Evolutionary conservation across 768 basidiomycete species (phyloP).

Genomic region (Neoboletus subvelutipes): DNA sequence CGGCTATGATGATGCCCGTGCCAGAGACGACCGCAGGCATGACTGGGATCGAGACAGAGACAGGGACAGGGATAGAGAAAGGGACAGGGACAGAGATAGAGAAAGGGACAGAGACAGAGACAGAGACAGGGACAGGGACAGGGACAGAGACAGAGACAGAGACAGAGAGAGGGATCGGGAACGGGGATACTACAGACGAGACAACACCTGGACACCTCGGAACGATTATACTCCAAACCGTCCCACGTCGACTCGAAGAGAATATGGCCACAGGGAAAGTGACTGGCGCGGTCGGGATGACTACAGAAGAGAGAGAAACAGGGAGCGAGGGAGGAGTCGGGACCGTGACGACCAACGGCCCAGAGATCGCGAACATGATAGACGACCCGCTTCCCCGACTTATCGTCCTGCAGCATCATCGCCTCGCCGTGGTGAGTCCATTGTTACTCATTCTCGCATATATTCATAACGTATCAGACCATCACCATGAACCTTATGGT

Average conservation of each 20-base stretch:
- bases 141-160: slow-evolving; percentile 13
- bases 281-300: slow-evolving; percentile 25
- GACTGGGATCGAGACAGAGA: slow-evolving; percentile 26
- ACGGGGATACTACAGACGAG: slow-evolving; percentile 18
- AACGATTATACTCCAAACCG: slow-evolving; percentile 22
- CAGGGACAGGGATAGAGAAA: slow-evolving; percentile 8
- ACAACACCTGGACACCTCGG: slow-evolving; percentile 16
- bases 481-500: slow-evolving; percentile 9
- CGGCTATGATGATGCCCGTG: slow-evolving; percentile 18
- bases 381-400: slow-evolving; percentile 16
- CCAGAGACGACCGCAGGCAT: slow-evolving; percentile 25
- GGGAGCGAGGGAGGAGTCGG: slow-evolving; percentile 23
- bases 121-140: slow-evolving; percentile 5
- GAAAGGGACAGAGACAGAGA: slow-evolving; percentile 17
- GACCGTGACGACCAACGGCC: slow-evolving; percentile 22
- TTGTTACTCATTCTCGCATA: not conserved
- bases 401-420: slow-evolving; percentile 23
- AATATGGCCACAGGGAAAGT: slow-evolving; percentile 13
- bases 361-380: slow-evolving; percentile 24
- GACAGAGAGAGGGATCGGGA: slow-evolving; percentile 18
- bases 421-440: slow-evolving; percentile 27
- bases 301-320: slow-evolving; percentile 20
- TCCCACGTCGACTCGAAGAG: slow-evolving; percentile 10
- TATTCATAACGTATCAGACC: slow-evolving; percentile 12
- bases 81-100: slow-evolving; percentile 6